phyloP scores from a whole-genome alignment of 257 asterid genomes.

The Primulina huaijiensis region DNA sequence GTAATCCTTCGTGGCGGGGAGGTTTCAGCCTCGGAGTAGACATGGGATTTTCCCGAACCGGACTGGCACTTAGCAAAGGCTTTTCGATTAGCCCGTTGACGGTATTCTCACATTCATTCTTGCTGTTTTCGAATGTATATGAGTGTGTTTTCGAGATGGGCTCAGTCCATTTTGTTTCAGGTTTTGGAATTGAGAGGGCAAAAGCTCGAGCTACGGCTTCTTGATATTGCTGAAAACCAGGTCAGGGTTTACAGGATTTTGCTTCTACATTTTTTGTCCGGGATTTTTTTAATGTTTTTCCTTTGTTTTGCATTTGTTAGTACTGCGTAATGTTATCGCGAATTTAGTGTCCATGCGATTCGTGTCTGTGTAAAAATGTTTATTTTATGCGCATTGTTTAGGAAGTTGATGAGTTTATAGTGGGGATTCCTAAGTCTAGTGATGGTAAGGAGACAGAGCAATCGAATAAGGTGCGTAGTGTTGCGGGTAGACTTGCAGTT shows the following conservation, averaged over 20 bases:
- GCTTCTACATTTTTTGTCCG: no score
- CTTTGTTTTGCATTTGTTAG: not conserved
- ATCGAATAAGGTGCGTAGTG: conserved; percentile 85
- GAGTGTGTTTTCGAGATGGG: conserved; percentile 16
- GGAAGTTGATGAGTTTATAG: conserved; percentile 94
- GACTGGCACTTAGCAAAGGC: conserved; percentile 89
- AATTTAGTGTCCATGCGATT: not conserved
- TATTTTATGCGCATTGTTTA: conserved; percentile 21
- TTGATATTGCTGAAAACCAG: conserved; percentile 75
- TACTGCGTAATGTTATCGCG: not conserved
- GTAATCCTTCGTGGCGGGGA: conserved; percentile 68
- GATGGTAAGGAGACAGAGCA: conserved; percentile 83
- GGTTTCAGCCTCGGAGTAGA: conserved; percentile 93
- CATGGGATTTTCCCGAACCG: conserved; percentile 80
- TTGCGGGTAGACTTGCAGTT: conserved; percentile 84
- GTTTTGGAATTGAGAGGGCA: conserved; percentile 84
- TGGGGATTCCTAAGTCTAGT: conserved; percentile 76
- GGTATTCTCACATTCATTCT: conserved; percentile 34
- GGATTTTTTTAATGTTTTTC: not conserved
- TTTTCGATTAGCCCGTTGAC: conserved; percentile 69
- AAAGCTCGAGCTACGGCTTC: conserved; percentile 68
- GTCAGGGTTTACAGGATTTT: conserved; percentile 26
- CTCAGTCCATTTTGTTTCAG: conserved; percentile 31
- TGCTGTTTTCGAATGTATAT: conserved; percentile 19
- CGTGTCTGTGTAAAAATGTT: not conserved